Evolutionary conservation across 192 early-diverging fungal genomes (phyloP).

Genomic region (Linnemannia schmuckeri): DNA sequence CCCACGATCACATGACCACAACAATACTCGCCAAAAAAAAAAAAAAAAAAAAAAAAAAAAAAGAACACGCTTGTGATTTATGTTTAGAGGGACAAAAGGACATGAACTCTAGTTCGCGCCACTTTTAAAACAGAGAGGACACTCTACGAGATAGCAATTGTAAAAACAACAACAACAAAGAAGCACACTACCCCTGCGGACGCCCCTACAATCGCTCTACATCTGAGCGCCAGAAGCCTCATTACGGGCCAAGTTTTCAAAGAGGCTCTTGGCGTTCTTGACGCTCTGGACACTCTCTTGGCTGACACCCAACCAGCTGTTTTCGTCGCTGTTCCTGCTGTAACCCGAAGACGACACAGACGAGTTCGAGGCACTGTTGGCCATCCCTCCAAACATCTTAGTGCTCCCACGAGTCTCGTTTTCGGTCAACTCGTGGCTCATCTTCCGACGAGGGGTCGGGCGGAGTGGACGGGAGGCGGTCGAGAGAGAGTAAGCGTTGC

Average conservation of each 20-base stretch:
- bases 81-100: neutral
- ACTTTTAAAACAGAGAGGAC: neutral
- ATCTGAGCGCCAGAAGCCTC: conserved; percentile 19
- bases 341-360: neutral
- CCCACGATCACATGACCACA: neutral
- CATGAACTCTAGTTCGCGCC: neutral
- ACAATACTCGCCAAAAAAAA: neutral
- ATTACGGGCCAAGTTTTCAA: conserved; percentile 37
- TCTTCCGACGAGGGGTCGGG: conserved; percentile 29
- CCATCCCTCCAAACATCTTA: conserved; percentile 20
- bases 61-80: neutral
- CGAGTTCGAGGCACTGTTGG: neutral
- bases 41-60: neutral
- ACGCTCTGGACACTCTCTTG: conserved; percentile 50
- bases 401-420: conserved; percentile 20
- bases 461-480: conserved; percentile 37
- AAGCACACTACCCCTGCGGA: no score
- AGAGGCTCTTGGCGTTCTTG: conserved; percentile 43
- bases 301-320: conserved; percentile 19
- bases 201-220: neutral
- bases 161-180: neutral
- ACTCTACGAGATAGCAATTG: neutral
- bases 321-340: neutral
- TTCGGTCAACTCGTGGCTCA: conserved; percentile 44
- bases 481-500: conserved; percentile 34